A percentile compares a stretch with the other conserved stretches of the same genome.
These are phyloP conservation scores for Radiomyces spectabilis DNA, from an alignment of 192 early-diverging fungal species.

Conservation along the genomic window DNA sequence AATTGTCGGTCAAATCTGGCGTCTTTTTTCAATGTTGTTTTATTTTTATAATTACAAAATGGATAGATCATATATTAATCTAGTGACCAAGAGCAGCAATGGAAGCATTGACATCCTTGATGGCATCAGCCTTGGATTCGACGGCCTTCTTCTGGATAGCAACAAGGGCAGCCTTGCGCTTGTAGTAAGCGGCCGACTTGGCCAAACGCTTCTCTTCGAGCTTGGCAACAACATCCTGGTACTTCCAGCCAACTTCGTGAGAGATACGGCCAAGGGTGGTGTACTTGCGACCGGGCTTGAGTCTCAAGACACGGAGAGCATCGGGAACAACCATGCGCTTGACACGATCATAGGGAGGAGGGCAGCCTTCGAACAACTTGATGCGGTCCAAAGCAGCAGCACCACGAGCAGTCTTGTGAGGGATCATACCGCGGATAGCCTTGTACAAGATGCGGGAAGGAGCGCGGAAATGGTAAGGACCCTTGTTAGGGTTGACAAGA, in stretches of 20 bases:
- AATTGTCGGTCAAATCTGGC: background rate
- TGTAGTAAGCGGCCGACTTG: slow-evolving; percentile 64
- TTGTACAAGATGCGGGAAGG: slow-evolving; percentile 97
- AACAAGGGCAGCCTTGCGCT: background rate
- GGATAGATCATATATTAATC: background rate
- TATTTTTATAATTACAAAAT: background rate
- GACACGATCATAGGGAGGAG: slow-evolving; percentile 92
- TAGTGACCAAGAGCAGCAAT: background rate
- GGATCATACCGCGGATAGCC: slow-evolving; percentile 96
- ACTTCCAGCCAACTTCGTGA: slow-evolving; percentile 98
- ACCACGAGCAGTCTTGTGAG: slow-evolving; percentile 99
- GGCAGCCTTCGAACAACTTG: slow-evolving; percentile 99
- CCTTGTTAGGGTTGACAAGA: slow-evolving; percentile 92
- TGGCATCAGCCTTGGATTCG: background rate
- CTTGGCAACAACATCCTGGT: slow-evolving; percentile 92
- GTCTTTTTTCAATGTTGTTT: background rate
- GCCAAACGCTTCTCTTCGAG: slow-evolving; percentile 99
- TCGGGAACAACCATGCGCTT: slow-evolving; percentile 97
- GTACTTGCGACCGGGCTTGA: slow-evolving; percentile 98
- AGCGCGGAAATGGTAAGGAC: slow-evolving; percentile 98
- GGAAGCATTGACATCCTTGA: background rate
- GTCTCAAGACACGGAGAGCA: slow-evolving; percentile 94
- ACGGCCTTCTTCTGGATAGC: background rate
- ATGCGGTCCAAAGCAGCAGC: slow-evolving; percentile 93
- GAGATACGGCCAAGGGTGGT: slow-evolving; percentile 89